phyloP scores from a whole-genome alignment of 1,284 basidiomycete species.

The Puccinia sorghi region DNA sequence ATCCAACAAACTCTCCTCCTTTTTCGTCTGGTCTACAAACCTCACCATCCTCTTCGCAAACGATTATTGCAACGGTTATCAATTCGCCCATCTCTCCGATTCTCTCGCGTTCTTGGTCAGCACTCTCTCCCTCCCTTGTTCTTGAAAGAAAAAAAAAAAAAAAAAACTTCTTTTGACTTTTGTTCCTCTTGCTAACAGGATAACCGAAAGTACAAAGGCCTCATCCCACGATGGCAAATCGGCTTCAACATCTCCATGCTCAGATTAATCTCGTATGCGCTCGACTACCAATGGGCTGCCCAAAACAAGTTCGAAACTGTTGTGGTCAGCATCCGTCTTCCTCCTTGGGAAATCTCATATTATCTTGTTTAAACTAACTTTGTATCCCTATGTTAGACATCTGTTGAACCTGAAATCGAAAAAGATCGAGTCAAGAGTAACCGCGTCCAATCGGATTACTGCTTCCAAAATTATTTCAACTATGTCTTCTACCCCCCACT shows the following conservation, averaged over 20 bases:
- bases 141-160: too few species aligned
- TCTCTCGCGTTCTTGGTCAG: conserved; percentile 65
- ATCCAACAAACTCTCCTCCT: conserved; percentile 60
- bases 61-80: conserved; percentile 75
- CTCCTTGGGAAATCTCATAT: background rate
- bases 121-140: background rate
- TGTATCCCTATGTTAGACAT: background rate
- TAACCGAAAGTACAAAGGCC: conserved; percentile 67
- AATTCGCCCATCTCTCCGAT: conserved; percentile 66
- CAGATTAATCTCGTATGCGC: conserved; percentile 83
- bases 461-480: conserved; percentile 66
- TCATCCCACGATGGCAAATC: conserved; percentile 88
- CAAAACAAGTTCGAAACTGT: conserved; percentile 20
- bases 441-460: conserved; percentile 64
- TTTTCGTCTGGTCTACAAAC: conserved; percentile 76
- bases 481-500: conserved; percentile 88
- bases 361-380: background rate
- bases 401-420: conserved; percentile 58
- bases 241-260: conserved; percentile 97
- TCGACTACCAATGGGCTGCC: conserved; percentile 80
- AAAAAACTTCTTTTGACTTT: background rate
- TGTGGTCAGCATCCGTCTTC: background rate
- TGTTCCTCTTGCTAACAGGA: conserved; percentile 58
- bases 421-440: conserved; percentile 65
- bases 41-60: conserved; percentile 73